These are phyloP conservation scores for Diaporthe aspalathi DNA, from an alignment of 2,329 filamentous ascomycete genomes.

Conservation along the genomic window DNA sequence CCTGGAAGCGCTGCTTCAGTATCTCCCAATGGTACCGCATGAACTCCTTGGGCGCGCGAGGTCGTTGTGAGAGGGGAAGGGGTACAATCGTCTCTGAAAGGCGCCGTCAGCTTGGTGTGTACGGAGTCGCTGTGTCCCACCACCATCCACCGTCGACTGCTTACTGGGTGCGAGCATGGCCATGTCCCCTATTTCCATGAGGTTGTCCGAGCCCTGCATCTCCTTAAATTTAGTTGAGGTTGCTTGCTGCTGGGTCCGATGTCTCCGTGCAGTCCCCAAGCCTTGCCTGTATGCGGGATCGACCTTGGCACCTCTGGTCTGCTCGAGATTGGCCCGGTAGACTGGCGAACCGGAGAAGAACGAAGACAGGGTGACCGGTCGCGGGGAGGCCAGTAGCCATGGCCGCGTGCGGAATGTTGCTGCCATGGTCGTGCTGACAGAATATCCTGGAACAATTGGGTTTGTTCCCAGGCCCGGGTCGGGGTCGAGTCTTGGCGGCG, in stretches of 20 bases:
- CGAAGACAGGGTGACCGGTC: not conserved
- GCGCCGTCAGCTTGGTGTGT: not conserved
- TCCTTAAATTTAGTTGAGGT: slow-evolving; percentile 18
- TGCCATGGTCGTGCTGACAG: slow-evolving; percentile 27
- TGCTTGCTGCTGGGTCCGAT: slow-evolving; percentile 25
- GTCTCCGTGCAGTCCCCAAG: not conserved
- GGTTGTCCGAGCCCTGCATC: not conserved
- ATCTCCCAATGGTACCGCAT: slow-evolving; percentile 53
- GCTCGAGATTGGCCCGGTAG: slow-evolving; percentile 25
- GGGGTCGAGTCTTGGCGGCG: not conserved
- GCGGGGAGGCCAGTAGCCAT: slow-evolving; percentile 19
- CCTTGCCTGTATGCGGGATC: slow-evolving; percentile 26
- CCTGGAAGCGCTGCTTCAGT: slow-evolving; percentile 50
- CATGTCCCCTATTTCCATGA: not conserved
- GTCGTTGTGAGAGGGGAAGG: slow-evolving; percentile 52
- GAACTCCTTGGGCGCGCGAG: slow-evolving; percentile 46
- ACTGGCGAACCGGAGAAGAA: slow-evolving; percentile 20
- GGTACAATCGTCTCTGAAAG: slow-evolving; percentile 60
- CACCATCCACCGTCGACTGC: not conserved
- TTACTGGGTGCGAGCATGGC: slow-evolving; percentile 34
- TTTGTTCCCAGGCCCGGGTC: not conserved
- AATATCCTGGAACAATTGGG: not conserved
- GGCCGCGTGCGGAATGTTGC: slow-evolving; percentile 40
- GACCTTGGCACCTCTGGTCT: slow-evolving; percentile 25
- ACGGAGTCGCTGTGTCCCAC: too few relatives aligned